phyloP scores from a whole-genome alignment of 2,329 filamentous ascomycete species.

The Zymoseptoria brevis region DNA sequence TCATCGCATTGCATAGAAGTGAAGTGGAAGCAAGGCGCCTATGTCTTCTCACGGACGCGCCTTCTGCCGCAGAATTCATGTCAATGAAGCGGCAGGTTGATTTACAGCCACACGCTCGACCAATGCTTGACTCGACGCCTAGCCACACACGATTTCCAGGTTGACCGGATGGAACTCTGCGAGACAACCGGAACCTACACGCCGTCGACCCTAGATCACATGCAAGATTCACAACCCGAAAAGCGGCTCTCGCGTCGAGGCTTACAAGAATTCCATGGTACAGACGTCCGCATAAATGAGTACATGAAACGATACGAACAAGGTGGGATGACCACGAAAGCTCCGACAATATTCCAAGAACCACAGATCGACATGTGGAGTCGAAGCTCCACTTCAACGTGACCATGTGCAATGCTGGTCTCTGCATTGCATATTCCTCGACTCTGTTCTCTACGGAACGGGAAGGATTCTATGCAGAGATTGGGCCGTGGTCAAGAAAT shows the following conservation, averaged over 20 bases:
- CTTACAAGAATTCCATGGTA: neutral
- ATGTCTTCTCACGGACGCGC: no score
- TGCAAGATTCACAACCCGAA: neutral
- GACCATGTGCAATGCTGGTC: neutral
- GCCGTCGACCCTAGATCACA: neutral
- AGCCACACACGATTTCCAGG: neutral
- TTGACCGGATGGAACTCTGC: neutral
- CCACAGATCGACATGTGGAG: neutral
- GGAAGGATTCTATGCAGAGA: neutral
- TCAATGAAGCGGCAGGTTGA: no score
- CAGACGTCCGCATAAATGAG: neutral
- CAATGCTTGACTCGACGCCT: no score
- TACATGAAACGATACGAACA: neutral
- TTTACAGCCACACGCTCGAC: no score
- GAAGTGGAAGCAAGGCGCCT: no score
- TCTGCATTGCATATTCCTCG: neutral
- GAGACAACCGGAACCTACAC: neutral
- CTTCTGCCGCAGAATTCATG: no score
- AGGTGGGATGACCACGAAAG: neutral
- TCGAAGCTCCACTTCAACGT: neutral
- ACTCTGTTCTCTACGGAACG: neutral
- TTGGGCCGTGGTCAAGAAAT: neutral
- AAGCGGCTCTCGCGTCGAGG: neutral
- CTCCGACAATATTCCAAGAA: neutral
- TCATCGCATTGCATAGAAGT: no score